Percentiles rank a stretch among this genome's conserved stretches.
These are phyloP conservation scores for Microstroma glucosiphilum DNA, from an alignment of 1,284 basidiomycete species.

Conservation along the genomic window DNA sequence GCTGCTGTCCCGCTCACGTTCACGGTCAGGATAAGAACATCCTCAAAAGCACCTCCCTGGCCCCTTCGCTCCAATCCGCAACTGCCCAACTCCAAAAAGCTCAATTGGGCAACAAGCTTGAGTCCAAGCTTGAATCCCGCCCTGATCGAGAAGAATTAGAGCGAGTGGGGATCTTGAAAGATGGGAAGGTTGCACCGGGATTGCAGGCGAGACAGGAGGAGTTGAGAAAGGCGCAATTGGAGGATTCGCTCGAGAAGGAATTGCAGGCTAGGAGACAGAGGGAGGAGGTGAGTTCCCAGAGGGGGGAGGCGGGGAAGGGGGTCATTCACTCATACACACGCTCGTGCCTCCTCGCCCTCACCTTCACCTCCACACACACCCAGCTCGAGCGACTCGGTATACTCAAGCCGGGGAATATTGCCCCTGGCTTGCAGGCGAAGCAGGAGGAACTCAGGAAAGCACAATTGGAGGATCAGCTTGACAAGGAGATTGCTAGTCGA, in stretches of 20 bases:
- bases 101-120: constrained; percentile 32
- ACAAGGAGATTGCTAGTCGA: constrained; percentile 28
- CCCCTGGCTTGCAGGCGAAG: constrained; percentile 31
- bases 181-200: constrained; percentile 22
- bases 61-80: constrained; percentile 32
- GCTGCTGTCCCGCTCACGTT: background rate
- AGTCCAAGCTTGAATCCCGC: constrained; percentile 28
- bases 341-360: too few relatives aligned
- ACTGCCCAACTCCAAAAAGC: constrained; percentile 32
- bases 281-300: constrained; percentile 20
- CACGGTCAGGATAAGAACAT: constrained; percentile 19
- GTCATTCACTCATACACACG: too few relatives aligned
- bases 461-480: constrained; percentile 33
- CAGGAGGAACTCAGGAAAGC: constrained; percentile 31
- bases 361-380: too few relatives aligned
- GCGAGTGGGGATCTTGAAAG: constrained; percentile 30
- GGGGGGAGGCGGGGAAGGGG: too few relatives aligned
- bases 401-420: constrained; percentile 17
- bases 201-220: constrained; percentile 35
- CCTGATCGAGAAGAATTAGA: constrained; percentile 35
- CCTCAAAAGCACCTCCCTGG: constrained; percentile 24
- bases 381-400: background rate
- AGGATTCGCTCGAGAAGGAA: constrained; percentile 31
- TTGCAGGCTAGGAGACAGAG: constrained; percentile 32
- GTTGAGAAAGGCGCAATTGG: constrained; percentile 28